phyloP scores from a whole-genome alignment of 2,329 filamentous ascomycete species.

The Claviceps purpurea region DNA sequence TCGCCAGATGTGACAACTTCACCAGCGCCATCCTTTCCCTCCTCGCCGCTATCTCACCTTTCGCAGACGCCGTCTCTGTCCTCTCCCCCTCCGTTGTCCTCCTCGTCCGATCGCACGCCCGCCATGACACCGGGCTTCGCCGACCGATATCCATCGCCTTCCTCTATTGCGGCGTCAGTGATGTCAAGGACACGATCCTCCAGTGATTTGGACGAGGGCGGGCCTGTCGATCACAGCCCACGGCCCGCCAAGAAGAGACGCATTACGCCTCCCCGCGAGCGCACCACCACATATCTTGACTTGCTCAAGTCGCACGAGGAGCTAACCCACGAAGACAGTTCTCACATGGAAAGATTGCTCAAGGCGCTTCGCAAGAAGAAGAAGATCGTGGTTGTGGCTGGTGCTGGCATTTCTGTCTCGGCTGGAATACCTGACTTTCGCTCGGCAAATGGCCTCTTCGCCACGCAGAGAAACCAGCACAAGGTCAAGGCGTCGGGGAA shows the following conservation, averaged over 20 bases:
- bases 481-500: conserved; percentile 85
- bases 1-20: conserved; percentile 17
- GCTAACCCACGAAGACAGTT: conserved; percentile 27
- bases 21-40: conserved; percentile 26
- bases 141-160: conserved; percentile 39
- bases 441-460: conserved; percentile 81
- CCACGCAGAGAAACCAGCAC: conserved; percentile 69
- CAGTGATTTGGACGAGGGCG: conserved; percentile 24
- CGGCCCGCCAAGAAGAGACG: conserved; percentile 67
- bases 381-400: conserved; percentile 93
- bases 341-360: conserved; percentile 57
- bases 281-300: conserved; percentile 73
- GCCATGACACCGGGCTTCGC: conserved; percentile 23
- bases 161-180: conserved; percentile 32
- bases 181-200: conserved; percentile 39
- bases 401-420: conserved; percentile 92
- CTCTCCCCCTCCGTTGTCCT: conserved; percentile 19
- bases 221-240: conserved; percentile 38
- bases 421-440: conserved; percentile 96
- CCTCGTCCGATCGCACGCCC: conserved; percentile 31
- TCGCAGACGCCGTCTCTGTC: conserved; percentile 35
- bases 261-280: conserved; percentile 45
- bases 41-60: conserved; percentile 41
- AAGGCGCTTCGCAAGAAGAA: conserved; percentile 72
- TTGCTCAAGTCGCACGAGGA: conserved; percentile 41